Evolutionary conservation across 495 filamentous ascomycete genomes (phyloP).

Genomic region (Neurospora pannonica): DNA sequence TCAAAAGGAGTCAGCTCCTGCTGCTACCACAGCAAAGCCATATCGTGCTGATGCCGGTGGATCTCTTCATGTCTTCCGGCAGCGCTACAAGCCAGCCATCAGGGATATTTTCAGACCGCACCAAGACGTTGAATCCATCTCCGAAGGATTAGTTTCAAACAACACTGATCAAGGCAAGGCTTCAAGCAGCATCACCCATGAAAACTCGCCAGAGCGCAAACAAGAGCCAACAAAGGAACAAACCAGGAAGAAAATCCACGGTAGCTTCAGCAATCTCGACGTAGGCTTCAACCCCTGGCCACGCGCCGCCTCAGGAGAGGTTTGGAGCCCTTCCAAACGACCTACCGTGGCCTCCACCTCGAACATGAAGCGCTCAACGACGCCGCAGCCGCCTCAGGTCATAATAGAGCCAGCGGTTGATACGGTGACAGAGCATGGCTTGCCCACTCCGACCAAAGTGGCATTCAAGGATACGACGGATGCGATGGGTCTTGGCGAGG

Average conservation of each 20-base stretch:
- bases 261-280: constrained; percentile 2
- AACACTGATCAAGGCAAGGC: neutral
- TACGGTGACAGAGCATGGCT: neutral
- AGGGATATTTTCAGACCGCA: neutral
- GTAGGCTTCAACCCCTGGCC: constrained; percentile 7
- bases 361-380: neutral
- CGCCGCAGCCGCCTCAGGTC: neutral
- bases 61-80: neutral
- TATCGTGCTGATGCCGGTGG: neutral
- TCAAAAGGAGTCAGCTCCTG: neutral
- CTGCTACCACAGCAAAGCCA: neutral
- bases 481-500: neutral
- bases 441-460: neutral
- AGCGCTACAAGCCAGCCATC: neutral
- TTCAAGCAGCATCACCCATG: neutral
- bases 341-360: neutral
- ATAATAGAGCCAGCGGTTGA: neutral
- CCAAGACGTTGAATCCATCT: neutral
- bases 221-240: neutral
- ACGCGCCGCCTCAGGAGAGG: neutral
- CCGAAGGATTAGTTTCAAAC: neutral
- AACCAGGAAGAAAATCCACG: neutral
- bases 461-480: neutral
- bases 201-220: neutral
- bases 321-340: neutral